Base-by-base conservation (phyloP, 2,329 filamentous ascomycete genomes). In the Venturia carpophila region DNA sequence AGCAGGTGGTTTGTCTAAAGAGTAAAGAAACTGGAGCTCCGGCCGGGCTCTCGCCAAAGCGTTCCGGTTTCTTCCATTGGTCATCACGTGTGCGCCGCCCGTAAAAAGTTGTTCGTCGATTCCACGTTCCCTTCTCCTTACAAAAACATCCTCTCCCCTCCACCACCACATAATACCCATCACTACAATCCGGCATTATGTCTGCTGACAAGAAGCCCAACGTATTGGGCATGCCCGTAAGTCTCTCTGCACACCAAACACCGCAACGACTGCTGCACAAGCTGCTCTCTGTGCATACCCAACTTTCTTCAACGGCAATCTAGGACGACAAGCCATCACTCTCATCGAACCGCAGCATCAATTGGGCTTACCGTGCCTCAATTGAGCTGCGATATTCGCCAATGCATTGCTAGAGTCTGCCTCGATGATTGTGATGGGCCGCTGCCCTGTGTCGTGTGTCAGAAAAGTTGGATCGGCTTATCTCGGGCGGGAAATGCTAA, bases 221-320 rank as follows among this genome's bases (percentile, higher is more conserved):
- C 21, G 75, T 83, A 71, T 74, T 84, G 74, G 83, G 82, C 69
- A 78, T 79, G 76, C 76, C 76, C 67, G 77, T 79, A 74, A 70
- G 70, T 65, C 67, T 30, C 19, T 72, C 65, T 62, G 42, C 61
- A 63, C 65, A 60, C 68, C 63, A 45, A 11, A 3, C 21, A 21
- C 13, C 34, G 5, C n/a, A 15, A 60, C n/a, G 62, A 47, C 55
- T 67, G 66, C 67, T 63, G 67, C 67, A 66, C 63, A 65, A 64
- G 67, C 68, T 67, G 68, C 64, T 64, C 60, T 56, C 66, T 37
- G 65, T 21, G 41, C 45, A 34, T 60, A 64, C 63, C 30, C 43
- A n/a, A 42, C 41, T n/a, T 47, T 37, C n/a, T 58, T 11, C 39
- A 41, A 17, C n/a, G 37, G 64, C 64, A 61, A 45, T 41, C 24